phyloP scores from a whole-genome alignment of 345 rosid species.

The Corymbia maculata region DNA sequence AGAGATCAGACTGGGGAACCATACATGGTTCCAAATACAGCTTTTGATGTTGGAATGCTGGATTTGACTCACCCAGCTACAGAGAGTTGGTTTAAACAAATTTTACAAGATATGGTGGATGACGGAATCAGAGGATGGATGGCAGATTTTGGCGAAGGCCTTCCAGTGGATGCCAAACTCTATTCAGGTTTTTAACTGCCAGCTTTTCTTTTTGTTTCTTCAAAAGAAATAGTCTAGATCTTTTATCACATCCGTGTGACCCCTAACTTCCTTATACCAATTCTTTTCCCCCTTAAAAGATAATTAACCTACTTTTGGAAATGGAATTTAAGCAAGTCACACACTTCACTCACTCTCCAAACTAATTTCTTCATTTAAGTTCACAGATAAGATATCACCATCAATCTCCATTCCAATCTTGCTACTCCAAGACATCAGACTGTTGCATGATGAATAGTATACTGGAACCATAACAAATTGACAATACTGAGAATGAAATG shows the following conservation, averaged over 20 bases:
- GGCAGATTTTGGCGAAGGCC: slow-evolving; percentile 86
- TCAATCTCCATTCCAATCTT: neutral
- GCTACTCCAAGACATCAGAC: neutral
- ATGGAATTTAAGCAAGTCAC: neutral
- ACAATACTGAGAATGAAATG: neutral
- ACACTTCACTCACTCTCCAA: neutral
- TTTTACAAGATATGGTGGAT: slow-evolving; percentile 56
- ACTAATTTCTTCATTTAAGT: neutral
- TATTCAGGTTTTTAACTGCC: slow-evolving; percentile 40
- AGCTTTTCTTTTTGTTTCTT: neutral
- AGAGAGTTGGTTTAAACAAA: slow-evolving; percentile 52
- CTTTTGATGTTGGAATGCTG: slow-evolving; percentile 69
- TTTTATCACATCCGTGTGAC: neutral
- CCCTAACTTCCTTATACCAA: neutral
- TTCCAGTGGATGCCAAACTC: slow-evolving; percentile 51
- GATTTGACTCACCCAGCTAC: slow-evolving; percentile 67
- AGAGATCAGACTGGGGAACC: slow-evolving; percentile 45
- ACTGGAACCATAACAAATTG: neutral
- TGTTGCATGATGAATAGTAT: neutral
- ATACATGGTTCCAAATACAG: slow-evolving; percentile 68
- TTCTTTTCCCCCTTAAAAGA: neutral
- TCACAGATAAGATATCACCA: neutral
- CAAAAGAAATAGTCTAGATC: neutral
- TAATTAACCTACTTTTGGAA: neutral
- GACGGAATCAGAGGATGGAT: slow-evolving; percentile 74